These are phyloP conservation scores for Mycena floridula DNA, from an alignment of 768 basidiomycete genomes.

Conservation along the genomic window DNA sequence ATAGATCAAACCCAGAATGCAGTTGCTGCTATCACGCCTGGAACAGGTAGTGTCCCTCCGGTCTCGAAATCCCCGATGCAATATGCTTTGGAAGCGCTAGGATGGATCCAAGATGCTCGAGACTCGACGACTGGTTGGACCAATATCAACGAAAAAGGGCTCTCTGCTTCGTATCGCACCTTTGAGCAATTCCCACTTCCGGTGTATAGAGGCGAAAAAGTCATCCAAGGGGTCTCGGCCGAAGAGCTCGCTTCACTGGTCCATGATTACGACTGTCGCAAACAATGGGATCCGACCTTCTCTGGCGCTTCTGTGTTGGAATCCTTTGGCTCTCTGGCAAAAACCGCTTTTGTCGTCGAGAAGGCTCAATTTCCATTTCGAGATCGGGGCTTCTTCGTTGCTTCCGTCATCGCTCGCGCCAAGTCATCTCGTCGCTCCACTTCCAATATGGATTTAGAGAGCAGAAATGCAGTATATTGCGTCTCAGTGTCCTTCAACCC, in stretches of 20 bases:
- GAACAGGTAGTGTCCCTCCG: slow-evolving; percentile 39
- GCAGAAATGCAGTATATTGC: slow-evolving; percentile 61
- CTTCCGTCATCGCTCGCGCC: slow-evolving; percentile 67
- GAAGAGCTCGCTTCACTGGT: slow-evolving; percentile 83
- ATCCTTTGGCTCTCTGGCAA: slow-evolving; percentile 68
- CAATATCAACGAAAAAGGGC: slow-evolving; percentile 66
- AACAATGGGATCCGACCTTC: slow-evolving; percentile 80
- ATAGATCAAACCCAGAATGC: slow-evolving; percentile 74
- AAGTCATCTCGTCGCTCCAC: slow-evolving; percentile 29
- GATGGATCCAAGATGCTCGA: slow-evolving; percentile 67
- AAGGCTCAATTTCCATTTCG: slow-evolving; percentile 88
- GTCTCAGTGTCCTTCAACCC: slow-evolving; percentile 81
- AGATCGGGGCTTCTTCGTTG: slow-evolving; percentile 80
- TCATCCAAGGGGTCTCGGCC: slow-evolving; percentile 89
- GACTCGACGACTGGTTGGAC: slow-evolving; percentile 65
- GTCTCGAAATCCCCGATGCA: slow-evolving; percentile 68
- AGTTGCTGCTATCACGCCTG: slow-evolving; percentile 71
- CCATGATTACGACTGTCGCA: slow-evolving; percentile 62
- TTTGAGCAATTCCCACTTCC: slow-evolving; percentile 45
- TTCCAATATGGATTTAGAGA: slow-evolving; percentile 33
- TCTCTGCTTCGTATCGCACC: slow-evolving; percentile 41
- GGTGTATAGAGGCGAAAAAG: slow-evolving; percentile 82
- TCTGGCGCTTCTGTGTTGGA: slow-evolving; percentile 66
- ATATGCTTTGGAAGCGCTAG: slow-evolving; percentile 75
- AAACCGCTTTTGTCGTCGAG: slow-evolving; percentile 64